These are phyloP conservation scores for Plasmodium malariae DNA, from an alignment of 169 alveolate genomes.

Conservation along the genomic window DNA sequence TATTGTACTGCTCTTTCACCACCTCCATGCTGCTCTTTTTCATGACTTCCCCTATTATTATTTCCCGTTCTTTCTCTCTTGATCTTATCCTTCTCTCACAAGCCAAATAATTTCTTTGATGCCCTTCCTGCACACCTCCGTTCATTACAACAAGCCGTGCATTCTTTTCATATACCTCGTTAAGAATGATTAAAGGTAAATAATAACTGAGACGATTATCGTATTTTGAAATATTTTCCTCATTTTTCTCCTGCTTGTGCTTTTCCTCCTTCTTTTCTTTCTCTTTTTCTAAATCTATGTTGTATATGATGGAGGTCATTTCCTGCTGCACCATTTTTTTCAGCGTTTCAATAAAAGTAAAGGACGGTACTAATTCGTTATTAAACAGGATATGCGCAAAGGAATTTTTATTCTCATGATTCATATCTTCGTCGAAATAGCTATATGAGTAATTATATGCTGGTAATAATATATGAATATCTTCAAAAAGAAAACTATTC, in stretches of 20 bases:
- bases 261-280: background rate
- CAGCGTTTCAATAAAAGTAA: conserved; percentile 24
- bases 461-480: conserved; percentile 39
- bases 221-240: background rate
- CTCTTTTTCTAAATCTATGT: conserved; percentile 31
- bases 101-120: too few relatives aligned
- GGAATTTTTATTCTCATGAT: conserved; percentile 20
- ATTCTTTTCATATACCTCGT: conserved; percentile 9
- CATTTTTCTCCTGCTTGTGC: background rate
- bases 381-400: conserved; percentile 37
- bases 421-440: conserved; percentile 40
- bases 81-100: too few relatives aligned
- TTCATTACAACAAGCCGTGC: background rate
- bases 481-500: conserved; percentile 15
- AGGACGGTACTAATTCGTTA: conserved; percentile 40
- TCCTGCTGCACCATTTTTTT: conserved; percentile 50
- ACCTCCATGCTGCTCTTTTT: background rate
- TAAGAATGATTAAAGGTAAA: background rate
- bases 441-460: conserved; percentile 35
- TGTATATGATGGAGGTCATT: conserved; percentile 33
- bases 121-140: background rate
- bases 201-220: too few relatives aligned
- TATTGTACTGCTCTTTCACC: background rate
- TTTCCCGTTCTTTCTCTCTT: too few relatives aligned
- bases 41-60: background rate